A percentile compares a stretch with the other conserved stretches of the same genome.
Conservation (phyloP, 805 yeast genomes). For the Pichia pseudocactophila region DNA sequence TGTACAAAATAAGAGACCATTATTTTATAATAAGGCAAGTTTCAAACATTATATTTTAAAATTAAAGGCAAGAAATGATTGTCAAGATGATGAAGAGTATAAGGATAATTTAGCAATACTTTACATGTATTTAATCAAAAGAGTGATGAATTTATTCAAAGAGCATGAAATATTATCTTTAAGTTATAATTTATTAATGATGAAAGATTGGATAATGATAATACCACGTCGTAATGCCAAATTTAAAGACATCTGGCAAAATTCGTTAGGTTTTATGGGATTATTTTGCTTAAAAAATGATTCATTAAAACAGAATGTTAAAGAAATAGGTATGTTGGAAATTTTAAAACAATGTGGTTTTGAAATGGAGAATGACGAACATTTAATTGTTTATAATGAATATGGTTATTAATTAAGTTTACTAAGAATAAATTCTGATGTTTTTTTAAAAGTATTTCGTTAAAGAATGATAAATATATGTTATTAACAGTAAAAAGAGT, state of each 20-base stretch:
- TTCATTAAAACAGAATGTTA: conserved; percentile 40
- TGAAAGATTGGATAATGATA: conserved; percentile 73
- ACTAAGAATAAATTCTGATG: background rate
- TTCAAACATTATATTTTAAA: conserved; percentile 81
- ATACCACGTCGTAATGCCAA: conserved; percentile 68
- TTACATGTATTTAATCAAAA: conserved; percentile 64
- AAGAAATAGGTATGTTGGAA: conserved; percentile 38
- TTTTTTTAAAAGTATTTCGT: background rate
- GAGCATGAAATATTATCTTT: conserved; percentile 38
- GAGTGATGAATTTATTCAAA: conserved; percentile 58
- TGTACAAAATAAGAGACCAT: conserved; percentile 40
- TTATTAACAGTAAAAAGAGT: background rate
- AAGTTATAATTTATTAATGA: conserved; percentile 77
- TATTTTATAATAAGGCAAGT: conserved; percentile 51
- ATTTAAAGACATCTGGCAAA: conserved; percentile 54
- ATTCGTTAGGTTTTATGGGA: conserved; percentile 77
- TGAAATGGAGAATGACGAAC: conserved; percentile 44
- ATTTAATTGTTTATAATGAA: conserved; percentile 43
- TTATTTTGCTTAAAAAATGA: conserved; percentile 65
- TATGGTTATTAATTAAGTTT: conserved; percentile 46
- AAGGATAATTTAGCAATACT: conserved; percentile 57
- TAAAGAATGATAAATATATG: background rate
- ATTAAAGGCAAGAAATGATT: conserved; percentile 32
- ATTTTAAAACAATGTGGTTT: conserved; percentile 62
- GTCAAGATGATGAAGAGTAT: conserved; percentile 34